Evolutionary conservation across 2,329 filamentous ascomycete species (phyloP).

Genomic region (Xylariomycetidae sp.): DNA sequence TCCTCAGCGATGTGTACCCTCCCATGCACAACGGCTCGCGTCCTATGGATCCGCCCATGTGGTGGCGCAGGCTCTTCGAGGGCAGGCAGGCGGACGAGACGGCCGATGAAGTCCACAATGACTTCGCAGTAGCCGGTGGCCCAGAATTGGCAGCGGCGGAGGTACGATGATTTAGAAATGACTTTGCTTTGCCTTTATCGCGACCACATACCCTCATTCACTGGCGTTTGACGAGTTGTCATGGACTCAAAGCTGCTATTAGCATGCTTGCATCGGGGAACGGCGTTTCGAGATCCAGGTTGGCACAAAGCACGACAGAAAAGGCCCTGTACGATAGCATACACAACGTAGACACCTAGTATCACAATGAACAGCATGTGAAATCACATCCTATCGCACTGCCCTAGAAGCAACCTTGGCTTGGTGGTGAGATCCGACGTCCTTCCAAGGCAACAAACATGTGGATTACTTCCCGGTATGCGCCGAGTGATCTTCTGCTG

Average conservation of each 20-base stretch:
- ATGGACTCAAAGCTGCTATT: no score
- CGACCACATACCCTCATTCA: slow-evolving; percentile 18
- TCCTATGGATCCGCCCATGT: slow-evolving; percentile 81
- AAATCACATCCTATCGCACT: no score
- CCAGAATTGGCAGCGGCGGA: slow-evolving; percentile 52
- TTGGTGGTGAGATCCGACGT: no score
- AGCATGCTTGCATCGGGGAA: slow-evolving; percentile 4
- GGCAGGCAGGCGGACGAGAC: slow-evolving; percentile 42
- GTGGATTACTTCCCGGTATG: no score
- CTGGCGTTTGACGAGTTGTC: slow-evolving; percentile 17
- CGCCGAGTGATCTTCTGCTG: no score
- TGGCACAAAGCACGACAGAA: slow-evolving; percentile 1
- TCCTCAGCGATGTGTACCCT: slow-evolving; percentile 95
- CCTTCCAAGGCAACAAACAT: no score
- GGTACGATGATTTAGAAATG: slow-evolving; percentile 18
- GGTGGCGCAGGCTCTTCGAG: slow-evolving; percentile 85
- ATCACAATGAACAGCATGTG: no score
- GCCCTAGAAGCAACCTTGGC: no score
- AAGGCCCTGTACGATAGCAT: no score
- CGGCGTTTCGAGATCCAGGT: slow-evolving; percentile 8
- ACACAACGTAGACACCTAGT: no score
- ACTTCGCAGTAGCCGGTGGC: slow-evolving; percentile 53
- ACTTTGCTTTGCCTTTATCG: slow-evolving; percentile 3
- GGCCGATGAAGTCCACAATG: slow-evolving; percentile 52
- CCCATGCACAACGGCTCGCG: slow-evolving; percentile 78